A percentile compares a stretch with the other conserved stretches of the same genome.
Evolutionary conservation across 768 basidiomycete genomes (phyloP).

Genomic region (Kwoniella dejecticola): DNA sequence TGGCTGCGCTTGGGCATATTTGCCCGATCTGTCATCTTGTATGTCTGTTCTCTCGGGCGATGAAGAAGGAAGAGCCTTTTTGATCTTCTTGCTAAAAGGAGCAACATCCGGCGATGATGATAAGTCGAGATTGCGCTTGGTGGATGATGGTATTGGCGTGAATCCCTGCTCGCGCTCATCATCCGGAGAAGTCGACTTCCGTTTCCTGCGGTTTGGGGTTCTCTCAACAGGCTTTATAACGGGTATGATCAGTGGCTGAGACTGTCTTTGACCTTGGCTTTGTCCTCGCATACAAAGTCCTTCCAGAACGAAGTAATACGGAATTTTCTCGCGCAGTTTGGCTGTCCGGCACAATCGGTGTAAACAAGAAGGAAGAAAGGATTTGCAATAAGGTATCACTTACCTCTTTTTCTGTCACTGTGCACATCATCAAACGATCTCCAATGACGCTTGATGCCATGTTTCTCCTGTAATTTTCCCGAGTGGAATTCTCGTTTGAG

Average conservation of each 20-base stretch:
- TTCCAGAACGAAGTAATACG: constrained; percentile 7
- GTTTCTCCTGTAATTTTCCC: neutral
- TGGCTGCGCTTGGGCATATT: too few species aligned
- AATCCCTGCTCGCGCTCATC: too few species aligned
- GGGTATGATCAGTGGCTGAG: neutral
- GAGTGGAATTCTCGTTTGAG: neutral
- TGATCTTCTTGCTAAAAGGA: neutral
- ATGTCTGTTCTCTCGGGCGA: too few species aligned
- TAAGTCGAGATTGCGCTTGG: too few species aligned
- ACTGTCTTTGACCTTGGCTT: too few species aligned
- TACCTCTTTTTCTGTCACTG: neutral
- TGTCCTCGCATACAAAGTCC: neutral
- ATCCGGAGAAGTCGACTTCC: too few species aligned
- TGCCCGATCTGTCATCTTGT: too few species aligned
- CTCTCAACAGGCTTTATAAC: neutral
- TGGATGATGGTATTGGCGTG: too few species aligned
- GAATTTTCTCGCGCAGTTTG: neutral
- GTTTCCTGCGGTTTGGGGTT: too few species aligned
- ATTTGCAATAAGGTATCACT: neutral
- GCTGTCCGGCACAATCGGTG: neutral
- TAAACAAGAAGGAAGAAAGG: neutral
- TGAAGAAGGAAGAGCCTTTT: constrained; percentile 1
- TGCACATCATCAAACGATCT: constrained; percentile 7
- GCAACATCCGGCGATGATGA: neutral
- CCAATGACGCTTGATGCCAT: neutral